Evolutionary conservation across 108 stramenopile genomes (phyloP).

Genomic region (Thalassiosira profunda): DNA sequence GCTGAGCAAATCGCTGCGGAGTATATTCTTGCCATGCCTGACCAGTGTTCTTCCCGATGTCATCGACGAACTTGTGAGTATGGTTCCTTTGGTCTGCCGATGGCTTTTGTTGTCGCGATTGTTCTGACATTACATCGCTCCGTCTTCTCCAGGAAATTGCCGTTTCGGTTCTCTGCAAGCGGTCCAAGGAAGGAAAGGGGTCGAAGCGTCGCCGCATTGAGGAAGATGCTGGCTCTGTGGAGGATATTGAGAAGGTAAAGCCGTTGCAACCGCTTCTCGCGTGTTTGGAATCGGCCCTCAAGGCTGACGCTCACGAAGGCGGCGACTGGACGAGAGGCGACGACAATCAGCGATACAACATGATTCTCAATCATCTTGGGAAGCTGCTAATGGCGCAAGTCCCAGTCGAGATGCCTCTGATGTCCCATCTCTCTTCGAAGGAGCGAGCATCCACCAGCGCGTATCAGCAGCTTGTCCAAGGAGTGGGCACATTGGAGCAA

Average conservation of each 20-base stretch:
- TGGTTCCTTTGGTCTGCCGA: too few relatives aligned
- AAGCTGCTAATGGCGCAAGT: constrained; percentile 67
- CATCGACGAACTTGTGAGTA: constrained; percentile 78
- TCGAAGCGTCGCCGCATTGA: constrained; percentile 43
- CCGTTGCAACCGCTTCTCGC: constrained; percentile 68
- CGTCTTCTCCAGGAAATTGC: too few relatives aligned
- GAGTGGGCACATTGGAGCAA: constrained; percentile 51
- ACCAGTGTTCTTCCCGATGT: constrained; percentile 72
- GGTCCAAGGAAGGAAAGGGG: constrained; percentile 34
- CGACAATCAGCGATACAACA: constrained; percentile 69
- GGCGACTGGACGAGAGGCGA: constrained; percentile 87
- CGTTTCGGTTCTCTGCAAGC: constrained; percentile 36
- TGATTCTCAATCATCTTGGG: constrained; percentile 72
- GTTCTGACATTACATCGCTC: too few relatives aligned
- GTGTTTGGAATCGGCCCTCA: constrained; percentile 74
- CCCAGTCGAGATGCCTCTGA: constrained; percentile 48
- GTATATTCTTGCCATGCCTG: constrained; percentile 87
- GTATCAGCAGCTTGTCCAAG: constrained; percentile 66
- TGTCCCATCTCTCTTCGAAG: constrained; percentile 18
- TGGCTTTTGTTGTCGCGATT: too few relatives aligned
- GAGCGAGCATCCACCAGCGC: constrained; percentile 17
- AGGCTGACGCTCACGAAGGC: constrained; percentile 87
- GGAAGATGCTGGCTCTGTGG: constrained; percentile 1
- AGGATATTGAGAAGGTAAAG: constrained; percentile 17
- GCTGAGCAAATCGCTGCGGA: constrained; percentile 61